A percentile compares a stretch with the other conserved stretches of the same genome.
Evolutionary conservation across 495 filamentous ascomycete species (phyloP).

Genomic region (Aspergillus avenaceus): DNA sequence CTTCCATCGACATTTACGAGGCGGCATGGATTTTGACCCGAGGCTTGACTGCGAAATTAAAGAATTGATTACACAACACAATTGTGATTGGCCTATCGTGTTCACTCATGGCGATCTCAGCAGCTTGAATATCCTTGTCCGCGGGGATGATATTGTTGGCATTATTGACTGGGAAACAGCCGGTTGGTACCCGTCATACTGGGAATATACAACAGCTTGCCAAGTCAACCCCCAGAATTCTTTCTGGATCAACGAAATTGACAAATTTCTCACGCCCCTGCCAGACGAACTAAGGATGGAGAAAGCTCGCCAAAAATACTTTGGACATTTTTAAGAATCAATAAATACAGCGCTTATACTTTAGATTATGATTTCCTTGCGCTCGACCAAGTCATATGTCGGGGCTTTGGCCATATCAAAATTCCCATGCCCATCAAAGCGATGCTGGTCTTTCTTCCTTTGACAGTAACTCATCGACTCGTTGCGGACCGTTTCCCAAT

Average conservation of each 20-base stretch:
- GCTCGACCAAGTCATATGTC: background rate
- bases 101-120: conserved; percentile 42
- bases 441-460: too few species aligned
- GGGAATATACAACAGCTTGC: conserved; percentile 48
- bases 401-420: background rate
- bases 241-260: conserved; percentile 44
- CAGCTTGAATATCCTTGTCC: conserved; percentile 39
- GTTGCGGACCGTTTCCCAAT: too few species aligned
- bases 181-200: conserved; percentile 49
- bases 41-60: conserved; percentile 27
- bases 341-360: too few species aligned
- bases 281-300: conserved; percentile 48
- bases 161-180: conserved; percentile 52
- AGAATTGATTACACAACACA: conserved; percentile 33
- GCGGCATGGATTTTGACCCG: conserved; percentile 30
- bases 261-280: conserved; percentile 44
- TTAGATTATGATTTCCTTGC: background rate
- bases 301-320: conserved; percentile 34
- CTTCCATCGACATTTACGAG: conserved; percentile 40
- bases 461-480: background rate
- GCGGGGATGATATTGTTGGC: conserved; percentile 36
- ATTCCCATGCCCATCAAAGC: background rate
- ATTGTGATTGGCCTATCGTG: conserved; percentile 24
- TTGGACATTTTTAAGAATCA: conserved; percentile 7
- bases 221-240: conserved; percentile 47